Percentiles rank a stretch among this genome's conserved stretches.
These are phyloP conservation scores for Termitomyces eurrhizus DNA, from an alignment of 768 basidiomycete species.

Conservation along the genomic window DNA sequence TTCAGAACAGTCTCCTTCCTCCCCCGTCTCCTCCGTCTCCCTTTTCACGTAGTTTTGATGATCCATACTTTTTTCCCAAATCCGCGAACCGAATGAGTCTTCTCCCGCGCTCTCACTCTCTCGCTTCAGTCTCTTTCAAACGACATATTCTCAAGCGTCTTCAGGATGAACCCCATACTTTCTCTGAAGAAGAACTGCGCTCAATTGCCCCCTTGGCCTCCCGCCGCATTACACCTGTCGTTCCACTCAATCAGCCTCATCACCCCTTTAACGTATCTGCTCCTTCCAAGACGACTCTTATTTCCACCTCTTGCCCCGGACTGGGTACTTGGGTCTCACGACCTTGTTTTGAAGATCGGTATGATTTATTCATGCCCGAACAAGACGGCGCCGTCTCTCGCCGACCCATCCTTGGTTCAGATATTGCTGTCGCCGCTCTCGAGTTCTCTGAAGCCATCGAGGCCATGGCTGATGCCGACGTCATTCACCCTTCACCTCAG, in stretches of 20 bases:
- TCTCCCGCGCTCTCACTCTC: conserved; percentile 33
- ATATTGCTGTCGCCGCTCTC: conserved; percentile 62
- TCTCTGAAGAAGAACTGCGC: conserved; percentile 36
- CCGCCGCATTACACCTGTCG: conserved; percentile 23
- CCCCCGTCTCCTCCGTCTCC: conserved; percentile 44
- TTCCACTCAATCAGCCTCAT: conserved; percentile 21
- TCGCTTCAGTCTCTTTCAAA: conserved; percentile 47
- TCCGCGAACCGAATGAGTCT: conserved; percentile 43
- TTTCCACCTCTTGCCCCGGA: conserved; percentile 46
- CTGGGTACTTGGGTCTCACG: conserved; percentile 68
- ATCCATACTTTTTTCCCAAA: conserved; percentile 44
- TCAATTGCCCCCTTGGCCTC: conserved; percentile 43
- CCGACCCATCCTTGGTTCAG: conserved; percentile 42
- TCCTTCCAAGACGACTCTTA: conserved; percentile 26
- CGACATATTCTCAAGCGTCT: conserved; percentile 46
- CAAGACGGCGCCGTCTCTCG: conserved; percentile 33
- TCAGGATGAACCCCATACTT: conserved; percentile 24
- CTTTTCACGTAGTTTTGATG: conserved; percentile 35
- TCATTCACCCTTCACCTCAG: conserved; percentile 21
- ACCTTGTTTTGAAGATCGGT: conserved; percentile 74
- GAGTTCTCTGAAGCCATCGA: conserved; percentile 71
- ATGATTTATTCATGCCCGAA: conserved; percentile 47
- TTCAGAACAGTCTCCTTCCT: conserved; percentile 42
- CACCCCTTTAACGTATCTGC: conserved; percentile 30
- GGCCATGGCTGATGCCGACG: conserved; percentile 51